Percentiles rank a stretch among this genome's conserved stretches.
Conservation (phyloP, 2,329 filamentous ascomycete genomes). For the Shiraia bambusicola region DNA sequence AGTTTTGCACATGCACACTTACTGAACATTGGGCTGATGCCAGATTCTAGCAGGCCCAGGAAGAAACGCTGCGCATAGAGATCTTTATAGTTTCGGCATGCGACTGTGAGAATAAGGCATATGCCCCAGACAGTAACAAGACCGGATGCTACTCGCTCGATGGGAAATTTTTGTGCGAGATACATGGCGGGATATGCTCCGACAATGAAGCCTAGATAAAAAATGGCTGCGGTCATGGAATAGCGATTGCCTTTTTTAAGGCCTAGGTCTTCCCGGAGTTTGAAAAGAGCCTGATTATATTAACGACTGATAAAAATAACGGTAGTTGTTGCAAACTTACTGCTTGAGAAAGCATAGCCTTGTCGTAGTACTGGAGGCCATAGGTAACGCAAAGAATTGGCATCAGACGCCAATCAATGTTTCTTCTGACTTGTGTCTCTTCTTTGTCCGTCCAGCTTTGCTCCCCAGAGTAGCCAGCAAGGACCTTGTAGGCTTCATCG, state of each 20-base stretch:
- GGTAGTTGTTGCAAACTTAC: slow-evolving; percentile 28
- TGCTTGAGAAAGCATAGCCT: slow-evolving; percentile 55
- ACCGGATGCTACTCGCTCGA: slow-evolving; percentile 49
- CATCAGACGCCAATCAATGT: slow-evolving; percentile 24
- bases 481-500: slow-evolving; percentile 34
- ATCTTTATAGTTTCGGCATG: slow-evolving; percentile 52
- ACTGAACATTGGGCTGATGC: slow-evolving; percentile 56
- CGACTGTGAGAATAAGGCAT: slow-evolving; percentile 50
- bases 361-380: slow-evolving; percentile 29
- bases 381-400: slow-evolving; percentile 26
- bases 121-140: slow-evolving; percentile 50
- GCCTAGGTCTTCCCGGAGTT: slow-evolving; percentile 35
- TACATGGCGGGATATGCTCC: slow-evolving; percentile 52
- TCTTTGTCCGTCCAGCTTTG: slow-evolving; percentile 49
- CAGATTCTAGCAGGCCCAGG: slow-evolving; percentile 56
- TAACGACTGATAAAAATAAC: background rate
- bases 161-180: slow-evolving; percentile 50
- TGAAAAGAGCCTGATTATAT: slow-evolving; percentile 31
- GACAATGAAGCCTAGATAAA: slow-evolving; percentile 48
- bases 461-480: slow-evolving; percentile 46
- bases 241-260: slow-evolving; percentile 46
- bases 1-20: background rate
- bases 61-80: slow-evolving; percentile 54
- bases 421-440: slow-evolving; percentile 21
- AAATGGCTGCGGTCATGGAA: slow-evolving; percentile 33